Evolutionary conservation across 345 rosid genomes (phyloP).

Genomic region (Linum trigynum): DNA sequence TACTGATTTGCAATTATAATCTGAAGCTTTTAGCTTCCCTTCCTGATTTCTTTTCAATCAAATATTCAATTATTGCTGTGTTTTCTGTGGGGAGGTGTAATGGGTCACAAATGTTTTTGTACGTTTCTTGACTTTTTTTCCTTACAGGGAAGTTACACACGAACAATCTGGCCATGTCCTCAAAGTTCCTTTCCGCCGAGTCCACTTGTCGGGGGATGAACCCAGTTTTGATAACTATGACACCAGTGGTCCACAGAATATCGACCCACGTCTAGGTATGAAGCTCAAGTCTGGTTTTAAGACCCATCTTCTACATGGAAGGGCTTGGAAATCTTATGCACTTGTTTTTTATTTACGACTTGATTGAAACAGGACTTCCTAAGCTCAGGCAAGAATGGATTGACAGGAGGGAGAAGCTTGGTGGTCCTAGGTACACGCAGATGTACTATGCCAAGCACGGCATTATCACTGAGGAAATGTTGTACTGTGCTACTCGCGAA

Average conservation of each 20-base stretch:
- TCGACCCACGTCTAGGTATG: conserved; percentile 65
- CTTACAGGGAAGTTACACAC: conserved; percentile 66
- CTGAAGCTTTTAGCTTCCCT: background rate
- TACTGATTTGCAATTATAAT: background rate
- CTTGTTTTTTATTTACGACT: conserved; percentile 5
- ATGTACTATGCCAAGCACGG: conserved; percentile 99
- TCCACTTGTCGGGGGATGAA: conserved; percentile 79
- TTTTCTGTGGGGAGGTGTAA: background rate
- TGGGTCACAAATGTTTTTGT: background rate
- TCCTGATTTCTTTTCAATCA: background rate
- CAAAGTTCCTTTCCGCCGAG: conserved; percentile 82
- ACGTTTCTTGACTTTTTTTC: background rate
- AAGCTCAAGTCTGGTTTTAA: background rate
- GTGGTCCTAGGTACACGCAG: conserved; percentile 78
- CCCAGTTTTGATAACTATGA: conserved; percentile 79
- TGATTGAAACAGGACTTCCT: conserved; percentile 64
- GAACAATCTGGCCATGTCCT: conserved; percentile 77
- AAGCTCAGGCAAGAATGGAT: conserved; percentile 85
- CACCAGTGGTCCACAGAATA: conserved; percentile 93
- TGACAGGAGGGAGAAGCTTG: conserved; percentile 65
- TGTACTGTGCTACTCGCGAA: conserved; percentile 86
- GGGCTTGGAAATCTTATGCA: background rate
- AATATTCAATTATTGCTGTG: background rate
- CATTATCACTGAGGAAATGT: conserved; percentile 88
- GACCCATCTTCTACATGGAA: no score